phyloP scores from a whole-genome alignment of 208 protist species.

The Willaertia magna region DNA sequence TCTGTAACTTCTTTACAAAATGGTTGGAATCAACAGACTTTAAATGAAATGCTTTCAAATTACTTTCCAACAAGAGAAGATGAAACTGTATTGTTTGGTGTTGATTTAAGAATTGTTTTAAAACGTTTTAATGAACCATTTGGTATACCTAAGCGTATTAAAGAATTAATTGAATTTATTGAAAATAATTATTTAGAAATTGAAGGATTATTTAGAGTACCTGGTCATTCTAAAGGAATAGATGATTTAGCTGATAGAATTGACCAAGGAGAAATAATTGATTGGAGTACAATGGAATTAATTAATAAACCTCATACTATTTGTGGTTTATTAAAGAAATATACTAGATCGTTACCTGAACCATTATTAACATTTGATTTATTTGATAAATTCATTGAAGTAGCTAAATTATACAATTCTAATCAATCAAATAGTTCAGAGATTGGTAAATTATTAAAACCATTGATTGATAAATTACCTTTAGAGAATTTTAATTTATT shows the following conservation, averaged over 20 bases:
- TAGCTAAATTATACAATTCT: neutral
- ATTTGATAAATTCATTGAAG: neutral
- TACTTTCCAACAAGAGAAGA: neutral
- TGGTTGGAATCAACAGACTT: neutral
- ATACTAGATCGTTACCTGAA: neutral
- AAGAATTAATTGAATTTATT: neutral
- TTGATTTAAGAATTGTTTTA: neutral
- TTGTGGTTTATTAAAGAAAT: neutral
- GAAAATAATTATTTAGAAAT: neutral
- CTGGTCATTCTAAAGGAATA: neutral
- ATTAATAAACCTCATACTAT: neutral
- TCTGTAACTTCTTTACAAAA: neutral
- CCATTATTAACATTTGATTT: slow-evolving; percentile 7
- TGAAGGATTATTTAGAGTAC: neutral
- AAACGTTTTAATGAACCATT: neutral
- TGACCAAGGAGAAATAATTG: neutral
- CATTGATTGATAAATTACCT: neutral
- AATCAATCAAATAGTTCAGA: neutral
- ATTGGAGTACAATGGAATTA: neutral
- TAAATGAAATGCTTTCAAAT: neutral
- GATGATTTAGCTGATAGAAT: neutral
- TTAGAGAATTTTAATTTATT: neutral
- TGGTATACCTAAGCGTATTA: neutral
- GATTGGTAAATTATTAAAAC: neutral
- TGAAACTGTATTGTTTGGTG: neutral